Evolutionary conservation across 208 protist species (phyloP).

Genomic region (Leishmania arabica): DNA sequence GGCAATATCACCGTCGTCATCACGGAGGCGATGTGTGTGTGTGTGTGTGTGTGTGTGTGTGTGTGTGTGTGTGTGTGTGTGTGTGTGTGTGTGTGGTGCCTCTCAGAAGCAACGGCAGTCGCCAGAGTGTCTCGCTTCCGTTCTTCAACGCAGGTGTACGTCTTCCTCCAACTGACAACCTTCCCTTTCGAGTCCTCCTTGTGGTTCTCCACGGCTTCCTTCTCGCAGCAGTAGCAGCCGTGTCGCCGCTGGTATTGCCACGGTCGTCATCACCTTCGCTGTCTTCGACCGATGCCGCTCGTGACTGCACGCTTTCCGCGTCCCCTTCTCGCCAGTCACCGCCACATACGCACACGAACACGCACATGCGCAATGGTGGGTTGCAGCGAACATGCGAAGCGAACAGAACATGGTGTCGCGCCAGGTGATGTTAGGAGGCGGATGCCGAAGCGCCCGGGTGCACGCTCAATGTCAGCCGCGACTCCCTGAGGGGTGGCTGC

Average conservation of each 20-base stretch:
- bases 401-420: too few species aligned
- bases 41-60: background rate
- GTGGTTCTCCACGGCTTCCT: background rate
- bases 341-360: background rate
- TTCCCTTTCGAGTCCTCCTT: background rate
- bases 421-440: too few species aligned
- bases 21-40: background rate
- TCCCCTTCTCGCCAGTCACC: background rate
- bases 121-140: background rate
- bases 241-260: background rate
- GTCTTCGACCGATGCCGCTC: background rate
- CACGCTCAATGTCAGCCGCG: too few species aligned
- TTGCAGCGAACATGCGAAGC: too few species aligned
- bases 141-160: background rate
- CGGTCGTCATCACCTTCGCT: background rate
- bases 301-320: background rate
- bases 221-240: background rate
- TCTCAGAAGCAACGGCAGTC: background rate
- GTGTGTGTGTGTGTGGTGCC: background rate
- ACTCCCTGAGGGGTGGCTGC: too few species aligned
- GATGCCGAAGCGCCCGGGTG: too few species aligned
- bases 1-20: background rate
- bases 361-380: background rate
- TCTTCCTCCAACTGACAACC: background rate
- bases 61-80: background rate